phyloP scores from a whole-genome alignment of 176 grass and related monocot genomes.

The Oryza glumipatula region DNA sequence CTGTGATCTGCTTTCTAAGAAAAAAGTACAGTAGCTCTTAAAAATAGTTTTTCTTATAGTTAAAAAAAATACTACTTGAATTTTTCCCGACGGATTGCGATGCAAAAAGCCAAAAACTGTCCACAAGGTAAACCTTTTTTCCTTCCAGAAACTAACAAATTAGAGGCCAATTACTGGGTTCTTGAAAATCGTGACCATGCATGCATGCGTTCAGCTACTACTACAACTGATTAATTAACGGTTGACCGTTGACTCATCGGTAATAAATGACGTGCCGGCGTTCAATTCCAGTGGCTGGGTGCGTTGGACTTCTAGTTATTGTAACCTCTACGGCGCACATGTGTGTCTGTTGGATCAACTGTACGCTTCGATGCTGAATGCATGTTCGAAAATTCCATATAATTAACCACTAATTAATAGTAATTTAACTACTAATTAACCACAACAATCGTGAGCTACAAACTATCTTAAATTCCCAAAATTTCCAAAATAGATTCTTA shows the following conservation, averaged over 20 bases:
- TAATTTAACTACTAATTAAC: no score
- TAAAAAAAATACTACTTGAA: no score
- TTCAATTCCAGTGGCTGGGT: conserved; percentile 3
- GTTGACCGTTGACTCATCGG: background rate
- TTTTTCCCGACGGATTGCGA: background rate
- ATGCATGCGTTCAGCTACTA: background rate
- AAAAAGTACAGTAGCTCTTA: no score
- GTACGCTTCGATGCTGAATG: background rate
- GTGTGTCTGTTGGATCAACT: background rate
- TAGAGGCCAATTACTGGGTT: background rate
- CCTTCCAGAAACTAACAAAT: background rate
- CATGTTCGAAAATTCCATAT: no score
- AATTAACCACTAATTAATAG: no score
- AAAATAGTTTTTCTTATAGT: no score
- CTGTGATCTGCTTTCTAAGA: no score
- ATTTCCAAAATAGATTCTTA: no score
- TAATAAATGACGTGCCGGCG: background rate
- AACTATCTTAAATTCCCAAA: no score
- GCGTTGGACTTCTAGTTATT: background rate
- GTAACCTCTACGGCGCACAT: background rate
- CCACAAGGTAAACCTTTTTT: background rate
- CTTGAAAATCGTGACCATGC: background rate
- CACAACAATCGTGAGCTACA: no score
- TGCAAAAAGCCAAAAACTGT: background rate
- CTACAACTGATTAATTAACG: background rate